Conservation (phyloP, 2,329 filamentous ascomycete species). For the Meredithiella fracta region DNA sequence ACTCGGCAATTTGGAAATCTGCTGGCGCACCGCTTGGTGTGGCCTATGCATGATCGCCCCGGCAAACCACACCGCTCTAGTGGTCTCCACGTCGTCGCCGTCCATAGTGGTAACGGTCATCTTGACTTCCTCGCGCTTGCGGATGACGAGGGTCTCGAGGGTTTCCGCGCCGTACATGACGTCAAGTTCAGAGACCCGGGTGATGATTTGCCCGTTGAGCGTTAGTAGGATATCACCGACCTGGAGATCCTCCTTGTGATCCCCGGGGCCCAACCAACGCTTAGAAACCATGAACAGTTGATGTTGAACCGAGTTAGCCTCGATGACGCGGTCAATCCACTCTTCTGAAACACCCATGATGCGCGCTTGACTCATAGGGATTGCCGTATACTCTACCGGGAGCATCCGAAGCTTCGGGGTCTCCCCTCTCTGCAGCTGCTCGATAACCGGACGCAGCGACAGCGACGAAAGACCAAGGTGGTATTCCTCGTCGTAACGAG, state of each 20-base stretch:
- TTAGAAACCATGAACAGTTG: conserved; percentile 98
- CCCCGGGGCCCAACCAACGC: conserved; percentile 48
- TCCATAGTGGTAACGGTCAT: conserved; percentile 71
- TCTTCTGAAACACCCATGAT: conserved; percentile 95
- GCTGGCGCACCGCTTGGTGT: conserved; percentile 89
- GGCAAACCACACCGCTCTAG: conserved; percentile 84
- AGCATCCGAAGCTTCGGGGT: conserved; percentile 75
- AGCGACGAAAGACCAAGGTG: conserved; percentile 84
- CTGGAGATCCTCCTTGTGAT: conserved; percentile 34
- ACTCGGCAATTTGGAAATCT: conserved; percentile 90
- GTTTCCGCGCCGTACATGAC: conserved; percentile 84
- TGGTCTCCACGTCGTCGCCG: conserved; percentile 80
- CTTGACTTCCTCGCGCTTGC: conserved; percentile 62
- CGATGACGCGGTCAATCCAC: conserved; percentile 82
- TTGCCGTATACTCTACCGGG: conserved; percentile 83
- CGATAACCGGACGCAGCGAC: conserved; percentile 73
- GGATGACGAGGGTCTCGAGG: conserved; percentile 72
- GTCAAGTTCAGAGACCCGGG: conserved; percentile 80
- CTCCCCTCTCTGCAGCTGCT: conserved; percentile 64
- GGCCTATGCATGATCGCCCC: conserved; percentile 85
- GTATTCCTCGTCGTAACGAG: conserved; percentile 85
- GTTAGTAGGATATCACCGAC: conserved; percentile 90
- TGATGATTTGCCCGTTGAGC: conserved; percentile 82
- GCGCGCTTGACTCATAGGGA: conserved; percentile 91
- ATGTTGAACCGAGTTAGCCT: conserved; percentile 78